A percentile compares a stretch with the other conserved stretches of the same genome.
These are phyloP conservation scores for Cicer bijugum DNA, from an alignment of 306 rosid species.

Conservation along the genomic window DNA sequence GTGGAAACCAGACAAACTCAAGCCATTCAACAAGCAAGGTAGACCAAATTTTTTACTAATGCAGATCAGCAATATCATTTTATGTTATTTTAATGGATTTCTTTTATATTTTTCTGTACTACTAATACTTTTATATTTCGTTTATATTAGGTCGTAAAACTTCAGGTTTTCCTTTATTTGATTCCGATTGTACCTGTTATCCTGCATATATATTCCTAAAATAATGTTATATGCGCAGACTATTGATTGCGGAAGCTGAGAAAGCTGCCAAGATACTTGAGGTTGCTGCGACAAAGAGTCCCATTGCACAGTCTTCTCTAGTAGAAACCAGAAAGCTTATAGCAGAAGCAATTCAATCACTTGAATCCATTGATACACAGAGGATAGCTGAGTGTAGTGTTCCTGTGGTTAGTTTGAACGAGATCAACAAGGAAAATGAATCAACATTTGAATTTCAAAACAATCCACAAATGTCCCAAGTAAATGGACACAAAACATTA, in stretches of 20 bases:
- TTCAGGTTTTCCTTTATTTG: slow-evolving; percentile 39
- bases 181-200: background rate
- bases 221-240: slow-evolving; percentile 56
- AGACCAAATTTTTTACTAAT: slow-evolving; percentile 39
- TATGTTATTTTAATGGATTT: slow-evolving; percentile 9
- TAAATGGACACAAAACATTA: slow-evolving; percentile 57
- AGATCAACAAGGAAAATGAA: slow-evolving; percentile 39
- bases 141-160: slow-evolving; percentile 31
- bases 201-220: slow-evolving; percentile 14
- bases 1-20: slow-evolving; percentile 66
- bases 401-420: slow-evolving; percentile 49
- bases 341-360: slow-evolving; percentile 85
- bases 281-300: slow-evolving; percentile 78
- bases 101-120: background rate
- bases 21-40: slow-evolving; percentile 88
- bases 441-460: slow-evolving; percentile 35
- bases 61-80: background rate
- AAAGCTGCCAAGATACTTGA: slow-evolving; percentile 92
- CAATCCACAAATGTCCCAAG: slow-evolving; percentile 47
- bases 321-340: slow-evolving; percentile 85
- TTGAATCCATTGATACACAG: slow-evolving; percentile 64
- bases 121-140: slow-evolving; percentile 15
- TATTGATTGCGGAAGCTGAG: slow-evolving; percentile 93
- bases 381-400: slow-evolving; percentile 43
- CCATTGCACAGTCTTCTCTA: slow-evolving; percentile 81